Base-by-base conservation (phyloP, 495 filamentous ascomycete genomes). In the Penicillium mononematosum region DNA sequence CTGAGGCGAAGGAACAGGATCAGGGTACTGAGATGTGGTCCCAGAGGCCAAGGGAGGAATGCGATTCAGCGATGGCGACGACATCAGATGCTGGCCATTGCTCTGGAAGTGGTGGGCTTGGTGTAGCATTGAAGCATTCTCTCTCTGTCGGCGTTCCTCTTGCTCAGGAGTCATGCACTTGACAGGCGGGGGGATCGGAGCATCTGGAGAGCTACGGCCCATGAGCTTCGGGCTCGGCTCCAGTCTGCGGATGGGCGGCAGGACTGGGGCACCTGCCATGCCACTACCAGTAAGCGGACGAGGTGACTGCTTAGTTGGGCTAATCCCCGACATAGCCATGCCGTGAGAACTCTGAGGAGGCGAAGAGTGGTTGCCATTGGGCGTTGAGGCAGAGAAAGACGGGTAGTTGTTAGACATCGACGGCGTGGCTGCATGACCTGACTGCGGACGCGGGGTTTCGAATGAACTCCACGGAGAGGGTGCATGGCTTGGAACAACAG, bases 251-350 rank as follows among this genome's bases (percentile, higher is more conserved):
- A 81, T 72, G 0, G 80, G 81, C 16, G 80, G 81, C 17, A 83
- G 57, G 6, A 82, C 67, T 0, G 75, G 74, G 1, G 76, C 75
- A 8, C 76, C 73, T 7, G 74, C 70, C 29, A 82, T 66, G 44
- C 70, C 71, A 19, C 78, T 74, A 11, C 75, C 75, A 14, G 80
- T 79, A 36, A 75, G 55, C 2, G 79, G 78, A 16, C 81, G 78
- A 42, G 80, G 76, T 5, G 78, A 79, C 39, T 91, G 86, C 66
- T 95, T 95, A 41, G 81, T 87, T 5, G 90, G 90, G 17, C 90
- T 92, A 36, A 91, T 71, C 6, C 89, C 89, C 5, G 83, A 85
- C 39, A 77, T 72, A 22, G 76, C 60, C 42, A 88, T 78, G 51
- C 81, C 81, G 78, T 83, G 66, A 57, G 79, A 73, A 41, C 72